Evolutionary conservation across 352 stramenopile genomes (phyloP), one percentile per base, ranked within the genome.

Genomic region (Globisporangium paddicum): DNA sequence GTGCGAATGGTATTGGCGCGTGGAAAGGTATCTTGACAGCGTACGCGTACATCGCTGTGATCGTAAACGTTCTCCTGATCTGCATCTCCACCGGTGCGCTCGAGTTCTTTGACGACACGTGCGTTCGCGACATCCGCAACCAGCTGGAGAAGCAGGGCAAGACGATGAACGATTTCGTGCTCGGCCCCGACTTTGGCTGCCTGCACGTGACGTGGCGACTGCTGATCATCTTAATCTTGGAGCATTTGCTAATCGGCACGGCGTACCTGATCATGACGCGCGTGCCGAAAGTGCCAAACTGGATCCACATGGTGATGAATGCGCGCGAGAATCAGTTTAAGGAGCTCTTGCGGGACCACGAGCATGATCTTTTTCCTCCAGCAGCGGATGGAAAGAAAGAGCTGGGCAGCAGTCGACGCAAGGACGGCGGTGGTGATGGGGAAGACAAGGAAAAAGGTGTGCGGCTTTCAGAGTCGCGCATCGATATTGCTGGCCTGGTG

Each of bases 1-100:
- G 75, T 48, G 77, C 79, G 3, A 88, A 89, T 63, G 79, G 81
- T n/a, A 91, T 91, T 66, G 79, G 82, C 11, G 79, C 73, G 13
- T 91, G 82, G 82, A 72, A 75, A 21, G 72, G 73, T 3, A 81
- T 90, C 21, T 60, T 89, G 16, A 79, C 72, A 8, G 63, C 58
- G 10, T 87, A 75, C 44, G 81, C 78, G 23, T 89, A 86, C 53
- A 82, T 87, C 21, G 74, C 76, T 0, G 81, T 90, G 38, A 77
- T 89, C 32, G 81, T 89, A 16, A 89, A 89, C 25, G 77, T 89
- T 16, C 54, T 87, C 25, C 52, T 90, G 11, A 80, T 90, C 34
- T 90, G 75, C 49, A 86, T 90, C 35, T 90, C 81, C 3, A 90
- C 81, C 3, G 81, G 81, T 1, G 68, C 75, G 28, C 60, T 88